Base-by-base conservation (phyloP, 169 alveolate species). In the Eimeria falciformis region DNA sequence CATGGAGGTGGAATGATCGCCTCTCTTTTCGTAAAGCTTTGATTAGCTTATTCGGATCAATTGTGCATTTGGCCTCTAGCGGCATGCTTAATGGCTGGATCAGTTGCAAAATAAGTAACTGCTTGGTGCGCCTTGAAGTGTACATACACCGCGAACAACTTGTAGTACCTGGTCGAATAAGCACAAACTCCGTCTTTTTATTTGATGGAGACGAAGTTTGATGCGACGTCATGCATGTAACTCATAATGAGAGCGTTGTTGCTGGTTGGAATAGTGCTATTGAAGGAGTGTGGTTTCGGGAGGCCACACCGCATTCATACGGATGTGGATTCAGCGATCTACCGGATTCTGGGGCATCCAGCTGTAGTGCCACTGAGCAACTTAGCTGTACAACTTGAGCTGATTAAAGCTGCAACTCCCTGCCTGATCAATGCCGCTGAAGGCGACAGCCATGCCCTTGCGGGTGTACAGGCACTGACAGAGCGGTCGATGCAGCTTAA, bases 311-410 rank as follows among this genome's bases (percentile, higher is more conserved):
- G 85, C 85, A 6, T 75, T 5, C 85, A 40, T 40, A 43, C 85
- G 21, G 66, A 5, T 2, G 55, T 17, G 3, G 85, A 75, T 6
- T 18, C 85, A 11, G 85, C 27, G 46, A 43, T 75, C 43, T 75
- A 75, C 40, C 27, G 85, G 65, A 56, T 75, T 18, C 40, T 75
- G 43, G 85, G 85, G 18, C 85, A 75, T 18, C 85, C 85, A 33
- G 85, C 85, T 9, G n/a, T 45, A 12, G 5, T 5, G 33, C 85
- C 85, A 5, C 65, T 75, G 55, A 43, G 65, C 40, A 9, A 5
- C 14, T 75, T 75, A 27, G 85, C 85, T 18, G 65, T 21, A 18
- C 85, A 75, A 7, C 18, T 75, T 40, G 27, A 75, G 23, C 55
- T 75, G 55, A 3, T 75, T 5, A 40, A 75, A 21, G 56, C 33